A percentile compares a stretch with the other conserved stretches of the same genome.
Conservation (phyloP, 129 eudicot genomes). For the Helichrysum umbraculigerum region DNA sequence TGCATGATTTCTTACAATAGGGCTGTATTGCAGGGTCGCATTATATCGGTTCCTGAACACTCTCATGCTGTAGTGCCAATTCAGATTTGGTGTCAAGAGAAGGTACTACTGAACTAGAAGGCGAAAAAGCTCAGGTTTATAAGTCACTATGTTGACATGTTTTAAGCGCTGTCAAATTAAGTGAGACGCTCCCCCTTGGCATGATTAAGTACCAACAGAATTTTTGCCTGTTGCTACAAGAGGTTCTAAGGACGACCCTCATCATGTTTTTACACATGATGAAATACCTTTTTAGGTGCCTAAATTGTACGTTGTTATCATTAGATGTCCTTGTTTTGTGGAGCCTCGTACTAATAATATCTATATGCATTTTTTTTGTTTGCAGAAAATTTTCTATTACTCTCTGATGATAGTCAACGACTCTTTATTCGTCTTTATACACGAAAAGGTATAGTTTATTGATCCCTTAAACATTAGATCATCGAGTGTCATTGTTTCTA, state of each 20-base stretch:
- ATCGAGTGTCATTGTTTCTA: not conserved
- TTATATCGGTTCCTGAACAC: conserved; percentile 58
- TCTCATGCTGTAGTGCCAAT: conserved; percentile 61
- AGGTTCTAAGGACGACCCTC: conserved; percentile 55
- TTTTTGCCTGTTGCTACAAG: conserved; percentile 63
- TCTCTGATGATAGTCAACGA: conserved; percentile 82
- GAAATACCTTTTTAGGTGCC: conserved; percentile 67
- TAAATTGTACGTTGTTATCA: conserved; percentile 13
- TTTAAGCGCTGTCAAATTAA: conserved; percentile 35
- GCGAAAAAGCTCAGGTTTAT: conserved; percentile 37
- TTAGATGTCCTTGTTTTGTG: conserved; percentile 2
- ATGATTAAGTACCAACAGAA: conserved; percentile 63
- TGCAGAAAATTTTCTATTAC: conserved; percentile 64
- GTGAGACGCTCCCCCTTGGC: conserved; percentile 41
- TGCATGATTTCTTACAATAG: conserved; percentile 18
- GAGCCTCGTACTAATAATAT: conserved; percentile 17
- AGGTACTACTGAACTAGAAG: conserved; percentile 37
- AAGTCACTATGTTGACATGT: conserved; percentile 59
- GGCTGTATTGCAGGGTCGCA: conserved; percentile 62
- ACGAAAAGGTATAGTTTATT: conserved; percentile 64
- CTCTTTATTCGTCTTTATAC: conserved; percentile 86
- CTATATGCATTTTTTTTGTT: conserved; percentile 10
- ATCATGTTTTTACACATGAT: conserved; percentile 61
- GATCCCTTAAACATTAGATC: conserved; percentile 11
- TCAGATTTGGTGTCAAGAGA: conserved; percentile 49